Base-by-base conservation (phyloP, 169 alveolate species). In the Cryptosporidium baileyi region DNA sequence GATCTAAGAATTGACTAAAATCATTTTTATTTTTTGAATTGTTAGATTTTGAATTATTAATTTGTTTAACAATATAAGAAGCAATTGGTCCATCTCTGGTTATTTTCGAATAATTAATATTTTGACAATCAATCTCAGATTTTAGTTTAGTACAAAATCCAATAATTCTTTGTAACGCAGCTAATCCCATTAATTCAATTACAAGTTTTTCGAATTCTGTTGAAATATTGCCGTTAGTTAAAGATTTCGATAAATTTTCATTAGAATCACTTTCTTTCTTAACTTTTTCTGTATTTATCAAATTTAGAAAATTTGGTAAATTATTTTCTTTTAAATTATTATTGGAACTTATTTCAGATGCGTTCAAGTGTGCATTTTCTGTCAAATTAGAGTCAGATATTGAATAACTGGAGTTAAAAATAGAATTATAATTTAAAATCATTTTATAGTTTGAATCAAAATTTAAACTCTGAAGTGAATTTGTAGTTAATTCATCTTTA, bases 21-120 rank as follows among this genome's bases (percentile, higher is more conserved):
- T 13, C 34, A 17, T 61, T 38, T 30, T n/a, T 32, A 9, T 61
- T 17, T 13, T 22, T 52, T 52, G 11, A 9, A 13, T 22, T 52
- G 30, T 52, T 0, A 24, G 41, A 41, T 2, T 61, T 54, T 17
- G 74, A 26, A 36, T 36, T 13, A 8, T n/a, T 63, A 3, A 1
- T 9, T 30, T 45, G 63, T 11, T 47, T 52, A 13, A 74, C 85
- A 2, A 74, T 2, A 26, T 54, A 74, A 22, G 63, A 74, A 19
- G 85, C 52, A 15, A 74, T 74, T 32, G 85, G 85, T 1, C 85
- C 85, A 40, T 74, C 67, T 19, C 85, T 51, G 1, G 61, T 74
- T 24, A 74, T 74, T 34, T 51, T 54, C 19, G 63, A 52, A 59
- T 40, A 34, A 7, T 36, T 13, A 17, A 74, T 54, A 19, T 57